A percentile compares a stretch with the other conserved stretches of the same genome.
phyloP scores from a whole-genome alignment of 2,329 filamentous ascomycete genomes.

The Colletotrichum melonis region DNA sequence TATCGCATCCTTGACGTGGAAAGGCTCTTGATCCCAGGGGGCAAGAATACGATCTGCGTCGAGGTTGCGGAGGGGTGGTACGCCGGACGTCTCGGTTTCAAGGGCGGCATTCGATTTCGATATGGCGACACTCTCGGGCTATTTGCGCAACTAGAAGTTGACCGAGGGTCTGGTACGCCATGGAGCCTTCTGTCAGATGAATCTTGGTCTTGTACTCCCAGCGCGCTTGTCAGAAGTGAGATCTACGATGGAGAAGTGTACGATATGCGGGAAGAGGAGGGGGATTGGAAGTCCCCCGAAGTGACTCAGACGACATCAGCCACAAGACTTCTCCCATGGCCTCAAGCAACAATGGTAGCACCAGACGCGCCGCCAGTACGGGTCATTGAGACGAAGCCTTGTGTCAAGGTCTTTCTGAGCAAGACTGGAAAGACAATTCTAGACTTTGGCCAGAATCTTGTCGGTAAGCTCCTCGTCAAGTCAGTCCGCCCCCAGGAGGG shows the following conservation, averaged over 20 bases:
- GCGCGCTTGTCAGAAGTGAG: background rate
- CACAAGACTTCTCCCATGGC: background rate
- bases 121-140: background rate
- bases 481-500: conserved; percentile 37
- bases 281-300: background rate
- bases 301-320: background rate
- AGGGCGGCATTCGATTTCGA: background rate
- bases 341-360: background rate
- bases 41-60: background rate
- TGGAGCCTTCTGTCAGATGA: background rate
- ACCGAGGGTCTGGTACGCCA: background rate
- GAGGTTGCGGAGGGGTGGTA: background rate
- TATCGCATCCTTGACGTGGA: background rate
- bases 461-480: conserved; percentile 47
- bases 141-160: background rate
- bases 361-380: background rate
- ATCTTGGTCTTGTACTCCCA: background rate
- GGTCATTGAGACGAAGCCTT: background rate
- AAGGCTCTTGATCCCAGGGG: background rate
- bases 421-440: conserved; percentile 49
- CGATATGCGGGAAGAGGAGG: background rate
- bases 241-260: background rate
- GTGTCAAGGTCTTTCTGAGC: background rate
- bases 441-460: conserved; percentile 58
- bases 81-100: background rate